phyloP scores from a whole-genome alignment of 768 basidiomycete genomes.

The Lactarius vividus region DNA sequence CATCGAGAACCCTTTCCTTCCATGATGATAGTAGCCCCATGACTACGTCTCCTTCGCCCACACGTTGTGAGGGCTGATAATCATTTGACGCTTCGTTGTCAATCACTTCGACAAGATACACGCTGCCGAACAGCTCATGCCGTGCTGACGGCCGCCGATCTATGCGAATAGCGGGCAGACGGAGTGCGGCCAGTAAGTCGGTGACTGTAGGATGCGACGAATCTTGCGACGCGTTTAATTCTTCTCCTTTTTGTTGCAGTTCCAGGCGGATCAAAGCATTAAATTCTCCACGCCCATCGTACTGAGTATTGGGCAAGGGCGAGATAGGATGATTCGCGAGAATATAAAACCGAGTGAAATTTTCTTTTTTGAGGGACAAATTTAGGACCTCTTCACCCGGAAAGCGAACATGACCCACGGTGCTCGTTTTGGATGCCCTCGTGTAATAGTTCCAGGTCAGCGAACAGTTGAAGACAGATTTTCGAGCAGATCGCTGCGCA shows the following conservation, averaged over 20 bases:
- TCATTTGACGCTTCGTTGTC: conserved; percentile 21
- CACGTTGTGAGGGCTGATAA: neutral
- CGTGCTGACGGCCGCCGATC: conserved; percentile 60
- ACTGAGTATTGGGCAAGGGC: conserved; percentile 30
- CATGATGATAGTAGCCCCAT: neutral
- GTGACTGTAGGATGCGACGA: conserved; percentile 27
- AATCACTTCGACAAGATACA: conserved; percentile 65
- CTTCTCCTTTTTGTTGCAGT: conserved; percentile 4
- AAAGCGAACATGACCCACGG: conserved; percentile 36
- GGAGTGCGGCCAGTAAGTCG: conserved; percentile 39
- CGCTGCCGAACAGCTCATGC: conserved; percentile 48
- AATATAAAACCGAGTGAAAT: conserved; percentile 69
- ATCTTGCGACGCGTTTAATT: conserved; percentile 5
- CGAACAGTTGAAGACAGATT: conserved; percentile 56
- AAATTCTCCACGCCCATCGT: conserved; percentile 21
- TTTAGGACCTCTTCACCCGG: neutral
- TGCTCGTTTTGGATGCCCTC: conserved; percentile 63
- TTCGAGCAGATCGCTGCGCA: conserved; percentile 76
- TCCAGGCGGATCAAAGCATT: conserved; percentile 43
- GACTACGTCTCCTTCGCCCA: neutral
- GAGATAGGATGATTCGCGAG: conserved; percentile 41
- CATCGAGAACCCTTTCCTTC: conserved; percentile 10
- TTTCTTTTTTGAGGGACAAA: conserved; percentile 40
- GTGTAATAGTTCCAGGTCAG: conserved; percentile 57
- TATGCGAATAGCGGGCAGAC: conserved; percentile 49